Evolutionary conservation across 2,329 filamentous ascomycete genomes (phyloP), one percentile per base, ranked within the genome.

Genomic region (Pseudovirgaria hyperparasitica): DNA sequence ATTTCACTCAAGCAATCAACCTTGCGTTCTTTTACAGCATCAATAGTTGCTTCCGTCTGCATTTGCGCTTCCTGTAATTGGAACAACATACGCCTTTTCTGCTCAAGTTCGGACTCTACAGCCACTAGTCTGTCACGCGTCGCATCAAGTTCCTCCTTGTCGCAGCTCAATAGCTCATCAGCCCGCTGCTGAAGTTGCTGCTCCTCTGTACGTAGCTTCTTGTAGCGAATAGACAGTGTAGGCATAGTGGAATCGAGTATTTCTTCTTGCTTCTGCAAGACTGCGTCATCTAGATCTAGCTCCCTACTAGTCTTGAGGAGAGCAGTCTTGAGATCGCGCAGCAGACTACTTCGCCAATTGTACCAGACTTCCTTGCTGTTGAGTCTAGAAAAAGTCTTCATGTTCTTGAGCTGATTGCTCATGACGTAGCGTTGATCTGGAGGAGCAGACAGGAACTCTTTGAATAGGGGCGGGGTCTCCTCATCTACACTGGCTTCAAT

Each of bases 361-460:
- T 98, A 98, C 90, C 90, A 98, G 63, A 90, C 86, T 31, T 82
- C 84, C 50, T 94, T 94, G 58, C 87, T 94, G 27, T 86, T 63
- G 9, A 94, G 66, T 15, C 90, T 72, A 10, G 87, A 84, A 50
- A 92, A 81, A 0, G 84, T 86, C 61, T 94, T 96, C 54, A 93
- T 80, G 45, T 96, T 94, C 54, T 92, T 90, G 63, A 98, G 90
- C 48, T 96, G 86, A 38, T 82, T 90, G 57, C 98, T 87, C 76
- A 98, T 92, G 27, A 92, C 66, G 4, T 72, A 58, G 45, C 82
- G 85, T 48, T 92, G 75, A 35, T 92, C 82, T 1, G 84, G 72
- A 1, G 81, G 71, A 15, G 87, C 87, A 7, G 76, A 76, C 37
- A 92, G 73, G 49, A 98, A 98, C 49, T 96, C 90, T 32, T 73